Evolutionary conservation across 352 stramenopile genomes (phyloP).

Genomic region (Phytophthora crassamura): DNA sequence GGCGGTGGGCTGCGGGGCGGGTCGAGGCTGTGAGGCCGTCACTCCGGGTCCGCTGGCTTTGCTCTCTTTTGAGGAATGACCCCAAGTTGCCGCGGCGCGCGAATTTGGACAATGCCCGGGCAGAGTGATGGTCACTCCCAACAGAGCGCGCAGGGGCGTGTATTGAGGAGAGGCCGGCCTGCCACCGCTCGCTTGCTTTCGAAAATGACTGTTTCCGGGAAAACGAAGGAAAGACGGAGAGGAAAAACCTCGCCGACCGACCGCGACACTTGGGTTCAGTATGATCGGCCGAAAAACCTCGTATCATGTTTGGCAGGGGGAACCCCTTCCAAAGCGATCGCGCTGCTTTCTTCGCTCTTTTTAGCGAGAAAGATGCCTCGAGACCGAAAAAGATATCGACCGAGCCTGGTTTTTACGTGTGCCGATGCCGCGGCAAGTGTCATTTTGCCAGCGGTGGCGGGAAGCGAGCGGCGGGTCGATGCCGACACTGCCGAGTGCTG

Average conservation of each 20-base stretch:
- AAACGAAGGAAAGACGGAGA: constrained; percentile 40
- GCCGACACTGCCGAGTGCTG: too few species aligned
- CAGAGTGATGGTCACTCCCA: constrained; percentile 57
- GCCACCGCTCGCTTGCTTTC: constrained; percentile 58
- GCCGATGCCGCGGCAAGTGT: constrained; percentile 1
- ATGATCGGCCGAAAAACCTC: too few species aligned
- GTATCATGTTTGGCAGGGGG: constrained; percentile 32
- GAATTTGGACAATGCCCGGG: constrained; percentile 30
- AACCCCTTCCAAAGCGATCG: constrained; percentile 33
- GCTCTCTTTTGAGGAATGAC: constrained; percentile 67
- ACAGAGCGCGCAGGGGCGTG: constrained; percentile 35
- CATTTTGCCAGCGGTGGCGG: too few species aligned
- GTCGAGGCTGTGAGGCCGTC: constrained; percentile 1
- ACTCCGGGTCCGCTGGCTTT: constrained; percentile 35
- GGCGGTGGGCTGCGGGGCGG: background rate
- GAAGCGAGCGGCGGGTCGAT: too few species aligned
- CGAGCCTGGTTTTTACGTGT: constrained; percentile 20
- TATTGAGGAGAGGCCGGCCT: constrained; percentile 48
- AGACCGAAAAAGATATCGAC: constrained; percentile 40
- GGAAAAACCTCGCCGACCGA: constrained; percentile 39
- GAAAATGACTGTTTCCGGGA: constrained; percentile 59
- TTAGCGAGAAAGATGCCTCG: constrained; percentile 31
- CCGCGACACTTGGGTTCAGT: too few species aligned
- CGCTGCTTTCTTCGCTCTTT: constrained; percentile 25
- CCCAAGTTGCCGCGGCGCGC: constrained; percentile 30